Base-by-base conservation (phyloP, 2,329 filamentous ascomycete species). In the Fusarium sp. region DNA sequence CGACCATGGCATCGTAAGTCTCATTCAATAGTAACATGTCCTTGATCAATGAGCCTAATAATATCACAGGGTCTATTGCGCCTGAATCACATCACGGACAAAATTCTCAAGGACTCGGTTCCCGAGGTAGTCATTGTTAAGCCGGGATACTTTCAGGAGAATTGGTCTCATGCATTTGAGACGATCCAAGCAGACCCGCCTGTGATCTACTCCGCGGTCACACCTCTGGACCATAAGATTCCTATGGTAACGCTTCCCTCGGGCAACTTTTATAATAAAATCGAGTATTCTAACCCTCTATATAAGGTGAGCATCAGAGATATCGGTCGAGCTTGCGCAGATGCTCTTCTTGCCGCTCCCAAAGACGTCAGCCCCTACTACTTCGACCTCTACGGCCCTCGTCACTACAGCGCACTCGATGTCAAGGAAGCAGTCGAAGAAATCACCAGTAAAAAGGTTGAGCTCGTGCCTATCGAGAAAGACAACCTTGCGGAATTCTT, bases 1-100 rank as follows among this genome's bases (percentile, higher is more conserved):
- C 6, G 76, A 80, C 20, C 67, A 73, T 17, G 76, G 77, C 11
- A 81, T 79, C 58, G 80, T 82, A 70, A 62, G 78, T n/a, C 16
- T 5, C 20, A 24, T 16, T 10, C 11, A 38, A 29, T 4, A n/a
- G n/a, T n/a, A n/a, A n/a, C n/a, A n/a, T n/a, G n/a, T 5, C 2
- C 0, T 17, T n/a, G 4, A 14, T 2, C 0, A 9, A 7, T 2
- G 16, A 2, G 8, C 20, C 66, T 55, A 69, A 60, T 4, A 12
- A 38, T 9, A 14, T 4, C 2, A 8, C 16, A 82, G 80, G 80
- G 80, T 4, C 66, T 80, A 5, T 53, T 78, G 5, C 57, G 61
- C 2, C 16, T 78, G 12, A 78, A 78, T 20, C 38, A 78, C 17
- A 70, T 78, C 5, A 66, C 76, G 1, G 77, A 78, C 14, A 62